phyloP scores from a whole-genome alignment of 352 stramenopile species.

The Phytopythium ostracodes region DNA sequence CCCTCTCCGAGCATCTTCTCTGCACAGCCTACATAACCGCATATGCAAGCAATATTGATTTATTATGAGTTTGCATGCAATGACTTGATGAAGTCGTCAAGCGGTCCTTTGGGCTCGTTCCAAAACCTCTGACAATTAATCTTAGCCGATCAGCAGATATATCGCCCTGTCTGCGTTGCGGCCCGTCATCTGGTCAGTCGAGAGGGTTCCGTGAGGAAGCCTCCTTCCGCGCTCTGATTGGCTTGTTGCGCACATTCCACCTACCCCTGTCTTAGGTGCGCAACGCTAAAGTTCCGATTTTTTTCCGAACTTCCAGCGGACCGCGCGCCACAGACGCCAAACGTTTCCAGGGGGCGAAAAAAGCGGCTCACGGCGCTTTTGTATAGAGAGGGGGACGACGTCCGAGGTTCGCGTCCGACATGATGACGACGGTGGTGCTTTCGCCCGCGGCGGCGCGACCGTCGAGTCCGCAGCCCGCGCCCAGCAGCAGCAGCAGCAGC shows the following conservation, averaged over 20 bases:
- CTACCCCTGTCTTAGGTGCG: slow-evolving; percentile 1
- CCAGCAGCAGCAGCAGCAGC: neutral
- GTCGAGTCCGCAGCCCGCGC: slow-evolving; percentile 12
- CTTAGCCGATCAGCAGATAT: neutral
- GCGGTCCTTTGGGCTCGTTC: too few species aligned
- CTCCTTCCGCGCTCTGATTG: neutral
- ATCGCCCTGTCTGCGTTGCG: neutral
- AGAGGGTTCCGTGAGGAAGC: neutral
- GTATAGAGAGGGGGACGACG: neutral
- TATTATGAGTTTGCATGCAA: neutral
- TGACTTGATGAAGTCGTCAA: too few species aligned
- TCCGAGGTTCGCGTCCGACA: neutral
- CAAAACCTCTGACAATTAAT: neutral
- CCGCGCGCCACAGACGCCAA: slow-evolving; percentile 4
- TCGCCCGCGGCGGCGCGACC: slow-evolving; percentile 23
- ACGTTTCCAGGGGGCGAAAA: slow-evolving; percentile 1
- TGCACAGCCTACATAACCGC: too few species aligned
- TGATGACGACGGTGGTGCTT: slow-evolving; percentile 55
- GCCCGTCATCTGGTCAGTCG: neutral
- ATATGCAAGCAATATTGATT: neutral
- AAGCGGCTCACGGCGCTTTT: neutral
- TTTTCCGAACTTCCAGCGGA: neutral
- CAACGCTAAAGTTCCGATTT: slow-evolving; percentile 3
- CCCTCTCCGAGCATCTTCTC: too few species aligned
- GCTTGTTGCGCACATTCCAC: neutral